A percentile compares a stretch with the other conserved stretches of the same genome.
Evolutionary conservation across 164 flowering plant species (phyloP).

Genomic region (Kingdonia uniflora): DNA sequence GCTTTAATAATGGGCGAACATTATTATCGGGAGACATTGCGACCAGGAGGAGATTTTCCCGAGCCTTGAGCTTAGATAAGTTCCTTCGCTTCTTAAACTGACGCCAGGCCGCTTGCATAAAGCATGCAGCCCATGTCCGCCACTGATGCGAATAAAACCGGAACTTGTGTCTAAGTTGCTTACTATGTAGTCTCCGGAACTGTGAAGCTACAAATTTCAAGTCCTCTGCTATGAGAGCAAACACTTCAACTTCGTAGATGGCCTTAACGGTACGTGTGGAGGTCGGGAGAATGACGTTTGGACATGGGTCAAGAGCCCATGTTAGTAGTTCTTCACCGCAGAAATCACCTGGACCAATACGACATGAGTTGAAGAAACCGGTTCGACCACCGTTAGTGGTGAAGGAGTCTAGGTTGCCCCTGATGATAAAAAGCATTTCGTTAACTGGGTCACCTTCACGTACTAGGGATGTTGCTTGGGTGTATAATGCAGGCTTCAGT

Average conservation of each 20-base stretch:
- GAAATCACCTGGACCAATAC: slow-evolving; percentile 77
- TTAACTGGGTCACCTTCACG: slow-evolving; percentile 88
- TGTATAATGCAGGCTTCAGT: slow-evolving; percentile 69
- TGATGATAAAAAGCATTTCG: slow-evolving; percentile 82
- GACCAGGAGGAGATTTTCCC: slow-evolving; percentile 15
- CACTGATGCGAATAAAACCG: slow-evolving; percentile 84
- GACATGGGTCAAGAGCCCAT: slow-evolving; percentile 85
- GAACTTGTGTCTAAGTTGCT: slow-evolving; percentile 70
- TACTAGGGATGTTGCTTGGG: slow-evolving; percentile 57
- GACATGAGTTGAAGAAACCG: slow-evolving; percentile 82
- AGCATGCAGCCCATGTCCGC: slow-evolving; percentile 91
- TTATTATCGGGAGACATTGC: background rate
- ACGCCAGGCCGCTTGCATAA: slow-evolving; percentile 80
- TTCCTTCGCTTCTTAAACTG: slow-evolving; percentile 37
- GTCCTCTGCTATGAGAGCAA: slow-evolving; percentile 73
- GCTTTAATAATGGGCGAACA: slow-evolving; percentile 38
- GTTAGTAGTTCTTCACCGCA: slow-evolving; percentile 90
- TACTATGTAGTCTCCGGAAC: slow-evolving; percentile 70
- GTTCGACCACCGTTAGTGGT: slow-evolving; percentile 90
- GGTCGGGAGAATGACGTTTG: slow-evolving; percentile 49
- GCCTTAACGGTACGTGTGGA: slow-evolving; percentile 82
- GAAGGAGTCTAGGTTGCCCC: slow-evolving; percentile 79
- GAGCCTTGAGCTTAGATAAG: slow-evolving; percentile 16
- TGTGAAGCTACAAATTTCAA: slow-evolving; percentile 79
- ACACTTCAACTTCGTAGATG: slow-evolving; percentile 75